These are phyloP conservation scores for Flueggea neowawraea DNA, from an alignment of 441 rosid species.

Conservation along the genomic window DNA sequence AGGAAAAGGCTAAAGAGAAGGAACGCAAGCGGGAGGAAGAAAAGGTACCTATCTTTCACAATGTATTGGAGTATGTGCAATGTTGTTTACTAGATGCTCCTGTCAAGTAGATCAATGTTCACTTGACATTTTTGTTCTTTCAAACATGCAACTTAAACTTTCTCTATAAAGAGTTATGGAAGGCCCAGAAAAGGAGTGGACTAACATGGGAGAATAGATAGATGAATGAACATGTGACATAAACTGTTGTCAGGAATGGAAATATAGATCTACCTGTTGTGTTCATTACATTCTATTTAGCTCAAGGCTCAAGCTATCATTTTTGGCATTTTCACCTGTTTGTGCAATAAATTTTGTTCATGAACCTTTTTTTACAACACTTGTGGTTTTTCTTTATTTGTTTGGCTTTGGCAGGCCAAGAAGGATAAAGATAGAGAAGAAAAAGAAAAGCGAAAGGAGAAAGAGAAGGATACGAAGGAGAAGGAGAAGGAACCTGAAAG, in stretches of 20 bases:
- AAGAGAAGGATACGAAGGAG: slow-evolving; percentile 63
- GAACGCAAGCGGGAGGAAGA: slow-evolving; percentile 96
- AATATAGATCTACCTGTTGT: no score
- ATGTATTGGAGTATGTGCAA: neutral
- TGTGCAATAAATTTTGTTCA: neutral
- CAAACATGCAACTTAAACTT: neutral
- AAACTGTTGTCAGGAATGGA: no score
- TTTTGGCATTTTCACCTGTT: neutral
- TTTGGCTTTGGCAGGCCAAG: slow-evolving; percentile 38
- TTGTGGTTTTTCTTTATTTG: neutral
- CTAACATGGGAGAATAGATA: neutral
- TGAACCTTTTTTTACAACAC: no score
- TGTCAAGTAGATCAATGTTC: no score
- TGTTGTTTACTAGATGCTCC: no score
- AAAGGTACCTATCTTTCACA: slow-evolving; percentile 41
- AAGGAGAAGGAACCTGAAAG: slow-evolving; percentile 66
- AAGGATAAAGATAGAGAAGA: slow-evolving; percentile 52
- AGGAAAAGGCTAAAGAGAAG: slow-evolving; percentile 91
- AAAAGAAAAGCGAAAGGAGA: slow-evolving; percentile 39
- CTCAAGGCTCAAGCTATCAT: no score
- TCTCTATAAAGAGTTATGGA: neutral
- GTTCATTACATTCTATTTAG: no score
- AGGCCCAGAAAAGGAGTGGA: neutral
- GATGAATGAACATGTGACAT: no score
- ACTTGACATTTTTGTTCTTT: no score